Conservation (phyloP, 1,284 basidiomycete species). For the Pseudozyma sp. region DNA sequence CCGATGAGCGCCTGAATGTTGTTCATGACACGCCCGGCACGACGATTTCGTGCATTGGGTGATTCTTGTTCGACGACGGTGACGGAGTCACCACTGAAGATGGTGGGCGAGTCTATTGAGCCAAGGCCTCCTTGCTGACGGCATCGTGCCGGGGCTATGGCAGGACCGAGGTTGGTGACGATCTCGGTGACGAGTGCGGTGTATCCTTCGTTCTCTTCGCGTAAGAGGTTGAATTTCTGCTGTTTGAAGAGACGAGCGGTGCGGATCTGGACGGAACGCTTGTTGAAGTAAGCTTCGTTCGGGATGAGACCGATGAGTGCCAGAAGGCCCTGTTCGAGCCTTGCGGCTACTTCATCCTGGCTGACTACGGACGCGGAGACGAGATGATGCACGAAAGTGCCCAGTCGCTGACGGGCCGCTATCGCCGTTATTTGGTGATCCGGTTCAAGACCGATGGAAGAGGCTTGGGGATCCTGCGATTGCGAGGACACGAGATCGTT, state of each 20-base stretch:
- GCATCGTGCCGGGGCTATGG: constrained; percentile 73
- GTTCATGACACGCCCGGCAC: constrained; percentile 65
- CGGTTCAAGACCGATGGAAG: constrained; percentile 8
- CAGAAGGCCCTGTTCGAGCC: constrained; percentile 56
- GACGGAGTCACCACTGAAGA: constrained; percentile 19
- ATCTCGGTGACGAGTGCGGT: constrained; percentile 89
- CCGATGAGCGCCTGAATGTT: constrained; percentile 70
- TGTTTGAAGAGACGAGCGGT: constrained; percentile 80
- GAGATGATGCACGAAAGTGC: constrained; percentile 27
- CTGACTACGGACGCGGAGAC: constrained; percentile 19
- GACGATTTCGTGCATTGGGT: constrained; percentile 39
- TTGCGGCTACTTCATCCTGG: constrained; percentile 21
- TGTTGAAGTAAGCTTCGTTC: constrained; percentile 55
- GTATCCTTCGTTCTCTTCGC: constrained; percentile 97
- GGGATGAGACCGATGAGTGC: constrained; percentile 45
- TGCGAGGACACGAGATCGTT: constrained; percentile 29
- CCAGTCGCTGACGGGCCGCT: constrained; percentile 36
- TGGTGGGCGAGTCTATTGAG: neutral
- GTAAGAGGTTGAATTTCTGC: constrained; percentile 95
- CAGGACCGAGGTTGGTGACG: constrained; percentile 80
- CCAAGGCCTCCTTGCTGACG: constrained; percentile 41
- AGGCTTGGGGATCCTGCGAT: neutral
- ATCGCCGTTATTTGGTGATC: constrained; percentile 21
- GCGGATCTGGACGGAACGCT: constrained; percentile 61
- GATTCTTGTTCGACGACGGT: constrained; percentile 57